Percentiles rank a stretch among this genome's conserved stretches.
Conservation (phyloP, 2,329 filamentous ascomycete genomes). For the Colletotrichum melonis region DNA sequence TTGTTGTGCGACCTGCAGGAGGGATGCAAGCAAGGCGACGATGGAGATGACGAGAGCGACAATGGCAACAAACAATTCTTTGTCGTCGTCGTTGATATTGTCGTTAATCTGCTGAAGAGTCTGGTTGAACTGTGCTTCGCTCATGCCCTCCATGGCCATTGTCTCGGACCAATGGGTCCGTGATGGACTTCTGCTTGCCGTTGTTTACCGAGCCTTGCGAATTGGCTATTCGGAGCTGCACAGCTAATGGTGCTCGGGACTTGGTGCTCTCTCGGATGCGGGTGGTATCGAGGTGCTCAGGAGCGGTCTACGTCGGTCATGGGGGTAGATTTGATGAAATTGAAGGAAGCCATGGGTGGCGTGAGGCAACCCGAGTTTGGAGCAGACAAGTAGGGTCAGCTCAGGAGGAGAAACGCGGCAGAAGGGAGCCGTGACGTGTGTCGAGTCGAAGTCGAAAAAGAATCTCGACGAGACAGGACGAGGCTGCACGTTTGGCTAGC, state of each 20-base stretch:
- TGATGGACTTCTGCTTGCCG: not conserved
- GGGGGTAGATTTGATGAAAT: not conserved
- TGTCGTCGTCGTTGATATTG: constrained; percentile 36
- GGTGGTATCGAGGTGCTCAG: not conserved
- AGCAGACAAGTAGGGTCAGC: constrained; percentile 4
- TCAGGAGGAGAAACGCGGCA: not conserved
- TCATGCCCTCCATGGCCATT: constrained; percentile 22
- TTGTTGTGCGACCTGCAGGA: constrained; percentile 61
- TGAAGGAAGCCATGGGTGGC: constrained; percentile 13
- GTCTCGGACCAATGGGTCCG: not conserved
- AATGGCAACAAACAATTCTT: constrained; percentile 52
- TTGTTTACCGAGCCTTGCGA: not conserved
- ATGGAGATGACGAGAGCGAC: constrained; percentile 60
- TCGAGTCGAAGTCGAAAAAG: not conserved
- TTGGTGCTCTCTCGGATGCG: not conserved
- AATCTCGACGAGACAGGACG: not conserved
- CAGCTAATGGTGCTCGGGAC: not conserved
- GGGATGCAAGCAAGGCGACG: constrained; percentile 56
- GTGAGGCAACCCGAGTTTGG: constrained; percentile 20
- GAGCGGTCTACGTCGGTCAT: not conserved
- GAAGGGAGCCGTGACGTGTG: not conserved
- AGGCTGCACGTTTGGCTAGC: constrained; percentile 26
- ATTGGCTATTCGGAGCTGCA: not conserved
- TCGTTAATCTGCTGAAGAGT: constrained; percentile 22
- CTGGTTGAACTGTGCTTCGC: constrained; percentile 11